These are phyloP conservation scores for Neopestalotiopsis clavispora DNA, from an alignment of 2,329 filamentous ascomycete genomes.

Conservation along the genomic window DNA sequence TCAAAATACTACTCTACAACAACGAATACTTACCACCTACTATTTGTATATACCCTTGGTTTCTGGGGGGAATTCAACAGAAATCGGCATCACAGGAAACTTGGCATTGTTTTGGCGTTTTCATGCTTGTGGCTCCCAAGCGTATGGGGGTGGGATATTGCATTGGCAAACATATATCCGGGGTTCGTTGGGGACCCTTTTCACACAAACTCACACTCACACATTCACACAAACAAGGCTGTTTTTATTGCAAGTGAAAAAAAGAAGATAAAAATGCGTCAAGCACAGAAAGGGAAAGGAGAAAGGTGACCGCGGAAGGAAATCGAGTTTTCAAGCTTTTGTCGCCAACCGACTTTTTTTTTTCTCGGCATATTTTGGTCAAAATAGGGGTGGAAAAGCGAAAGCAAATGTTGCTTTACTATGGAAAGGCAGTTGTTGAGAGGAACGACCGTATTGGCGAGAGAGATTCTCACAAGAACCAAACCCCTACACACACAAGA, in stretches of 20 bases:
- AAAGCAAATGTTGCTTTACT: background rate
- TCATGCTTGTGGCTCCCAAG: constrained; percentile 2
- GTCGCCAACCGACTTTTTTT: background rate
- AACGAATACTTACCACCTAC: constrained; percentile 37
- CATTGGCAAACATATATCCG: constrained; percentile 6
- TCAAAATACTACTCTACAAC: background rate
- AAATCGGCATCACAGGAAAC: constrained; percentile 27
- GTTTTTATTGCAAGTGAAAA: background rate
- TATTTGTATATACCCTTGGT: constrained; percentile 16
- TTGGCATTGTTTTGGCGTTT: constrained; percentile 37
- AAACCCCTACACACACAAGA: background rate
- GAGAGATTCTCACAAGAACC: background rate
- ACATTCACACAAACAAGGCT: background rate
- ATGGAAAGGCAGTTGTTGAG: background rate
- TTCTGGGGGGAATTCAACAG: constrained; percentile 31
- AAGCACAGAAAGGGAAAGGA: background rate
- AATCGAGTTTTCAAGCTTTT: background rate
- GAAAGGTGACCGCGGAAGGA: background rate
- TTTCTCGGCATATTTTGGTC: background rate
- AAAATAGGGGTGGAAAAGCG: background rate
- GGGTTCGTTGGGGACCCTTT: background rate
- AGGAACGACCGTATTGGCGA: background rate
- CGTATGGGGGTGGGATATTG: background rate
- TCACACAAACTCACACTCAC: background rate
- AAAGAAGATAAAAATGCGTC: background rate